Evolutionary conservation across 371 early-diverging fungal species (phyloP).

Genomic region (Mycotypha africana): DNA sequence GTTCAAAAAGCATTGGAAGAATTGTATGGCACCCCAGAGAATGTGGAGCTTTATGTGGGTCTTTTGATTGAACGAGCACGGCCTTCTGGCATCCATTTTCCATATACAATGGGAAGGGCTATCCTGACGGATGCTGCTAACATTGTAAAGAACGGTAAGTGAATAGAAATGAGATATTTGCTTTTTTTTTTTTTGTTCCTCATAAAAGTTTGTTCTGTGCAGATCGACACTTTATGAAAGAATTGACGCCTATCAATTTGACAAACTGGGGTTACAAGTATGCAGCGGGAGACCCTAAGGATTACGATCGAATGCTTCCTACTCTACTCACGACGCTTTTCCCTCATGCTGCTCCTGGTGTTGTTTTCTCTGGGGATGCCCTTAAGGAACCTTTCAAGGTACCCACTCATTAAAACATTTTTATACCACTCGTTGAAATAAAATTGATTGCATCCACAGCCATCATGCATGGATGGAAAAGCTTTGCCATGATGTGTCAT

Average conservation of each 20-base stretch:
- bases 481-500: no score
- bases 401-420: no score
- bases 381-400: no score
- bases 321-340: constrained; percentile 9
- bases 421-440: no score
- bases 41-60: constrained; percentile 49
- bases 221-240: constrained; percentile 27
- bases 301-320: constrained; percentile 17
- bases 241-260: constrained; percentile 30
- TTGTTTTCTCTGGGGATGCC: no score
- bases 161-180: background rate
- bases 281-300: constrained; percentile 16
- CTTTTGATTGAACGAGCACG: constrained; percentile 40
- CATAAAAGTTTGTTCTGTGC: background rate
- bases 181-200: background rate
- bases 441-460: no score
- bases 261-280: constrained; percentile 39
- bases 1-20: constrained; percentile 38
- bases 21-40: constrained; percentile 35
- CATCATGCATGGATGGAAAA: no score
- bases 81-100: constrained; percentile 33
- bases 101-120: constrained; percentile 44
- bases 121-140: constrained; percentile 52
- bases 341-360: constrained; percentile 4
- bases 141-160: constrained; percentile 46